A percentile compares a stretch with the other conserved stretches of the same genome.
These are phyloP conservation scores for Eucalyptus guilfoylei DNA, from an alignment of 345 rosid species.

Conservation along the genomic window DNA sequence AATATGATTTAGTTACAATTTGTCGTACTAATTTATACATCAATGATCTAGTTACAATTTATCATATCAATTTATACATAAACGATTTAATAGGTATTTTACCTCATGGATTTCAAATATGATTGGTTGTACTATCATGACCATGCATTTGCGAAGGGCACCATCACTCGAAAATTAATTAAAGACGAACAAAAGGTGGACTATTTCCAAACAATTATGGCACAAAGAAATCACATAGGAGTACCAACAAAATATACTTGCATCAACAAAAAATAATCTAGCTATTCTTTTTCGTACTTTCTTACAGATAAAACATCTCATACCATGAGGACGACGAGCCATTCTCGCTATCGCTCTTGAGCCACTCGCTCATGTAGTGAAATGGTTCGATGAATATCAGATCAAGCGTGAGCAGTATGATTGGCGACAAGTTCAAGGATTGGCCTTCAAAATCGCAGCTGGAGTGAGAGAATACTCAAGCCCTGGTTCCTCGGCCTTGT, in stretches of 20 bases:
- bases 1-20: neutral
- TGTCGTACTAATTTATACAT: neutral
- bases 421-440: constrained; percentile 9
- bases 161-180: neutral
- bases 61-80: neutral
- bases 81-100: neutral
- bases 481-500: neutral
- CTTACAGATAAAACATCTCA: neutral
- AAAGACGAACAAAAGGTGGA: neutral
- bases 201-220: neutral
- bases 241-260: neutral
- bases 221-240: neutral
- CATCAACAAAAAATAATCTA: neutral
- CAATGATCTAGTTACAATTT: neutral
- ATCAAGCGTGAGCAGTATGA: constrained; percentile 1
- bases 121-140: neutral
- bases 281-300: neutral
- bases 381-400: constrained; percentile 11
- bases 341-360: neutral
- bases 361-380: constrained; percentile 13
- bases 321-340: constrained; percentile 10
- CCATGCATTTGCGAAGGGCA: neutral
- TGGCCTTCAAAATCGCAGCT: constrained; percentile 6
- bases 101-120: neutral
- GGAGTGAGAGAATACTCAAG: constrained; percentile 9